Base-by-base conservation (phyloP, 768 basidiomycete genomes). In the Cystofilobasidium macerans region DNA sequence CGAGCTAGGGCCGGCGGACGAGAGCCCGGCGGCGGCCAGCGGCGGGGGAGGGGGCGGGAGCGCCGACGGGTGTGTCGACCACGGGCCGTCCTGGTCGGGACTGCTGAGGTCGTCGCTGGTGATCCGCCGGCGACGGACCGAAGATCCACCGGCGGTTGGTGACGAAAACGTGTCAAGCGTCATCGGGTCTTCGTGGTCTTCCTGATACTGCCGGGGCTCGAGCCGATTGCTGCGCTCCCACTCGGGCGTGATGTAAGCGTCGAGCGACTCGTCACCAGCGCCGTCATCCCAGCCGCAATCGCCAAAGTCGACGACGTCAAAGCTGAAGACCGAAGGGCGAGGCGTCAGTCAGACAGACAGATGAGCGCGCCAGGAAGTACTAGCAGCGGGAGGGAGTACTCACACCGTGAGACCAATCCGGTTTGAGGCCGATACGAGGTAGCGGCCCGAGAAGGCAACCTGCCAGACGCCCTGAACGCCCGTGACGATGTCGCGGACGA, bases 401-500 rank as follows among this genome's bases (percentile, higher is more conserved):
- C 35, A 79, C 47, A 78, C 77, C 24, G 75, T 75, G 33, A 64
- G 56, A 12, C 74, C 75, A 45, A 73, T 73, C 4, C 77, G 69
- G 53, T 76, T 76, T 13, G 75, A 74, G 11, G 95, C 95, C 11
- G 92, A 91, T 53, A 99, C 89, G 73, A 91, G 89, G 82, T 90
- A 90, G 66, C 91, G 80, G 0, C 91, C 89, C 75, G 93, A 88
- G 75, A 94, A 95, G 35, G 90, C 85, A 51, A 98, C 90, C 77
- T 98, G 94, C 94, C 94, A 99, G 28, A 99, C 95, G 16, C 90
- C 92, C 22, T 85, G 87, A 69, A 97, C 89, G 13, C 89, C 88
- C 0, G 87, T 89, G 69, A 97, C 78, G 69, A 99, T 79, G 74
- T 97, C 95, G 38, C 90, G 82, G 16, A 90, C 85, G 43, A 89